Base-by-base conservation (phyloP, 176 grass and related monocot genomes). In the Melocanna baccifera region DNA sequence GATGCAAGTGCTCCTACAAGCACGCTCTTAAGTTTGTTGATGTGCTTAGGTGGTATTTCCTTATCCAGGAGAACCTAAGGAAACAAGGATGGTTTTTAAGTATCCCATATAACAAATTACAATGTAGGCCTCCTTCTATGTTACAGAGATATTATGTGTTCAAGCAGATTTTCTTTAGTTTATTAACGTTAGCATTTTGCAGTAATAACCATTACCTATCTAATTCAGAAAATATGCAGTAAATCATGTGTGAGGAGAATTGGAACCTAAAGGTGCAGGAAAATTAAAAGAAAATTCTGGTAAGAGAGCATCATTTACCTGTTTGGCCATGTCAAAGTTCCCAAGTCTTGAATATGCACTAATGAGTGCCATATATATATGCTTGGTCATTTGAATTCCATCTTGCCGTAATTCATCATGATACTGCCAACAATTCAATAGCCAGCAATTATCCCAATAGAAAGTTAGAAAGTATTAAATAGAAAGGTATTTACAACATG, bases 251-350 rank as follows among this genome's bases (percentile, higher is more conserved):
- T 55, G 46, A 84, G 25, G 12, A 83, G 22, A 85, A 68, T 19
- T 78, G 71, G 63, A 47, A 85, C 34, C 36, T 55, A 29, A 86
- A 85, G 43, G 59, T 16, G 61, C 59, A 73, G 43, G 14, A 82
- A 79, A 79, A 83, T 80, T 71, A 62, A 43, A 22, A 85, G 46
- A 78, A 41, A 42, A 81, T 8, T 89, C 25, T 78, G 16, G 34
- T 82, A 20, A 90, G 81, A 7, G 30, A 73, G 65, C 47, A 92
- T 39, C 66, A 69, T 69, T 75, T 98, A 98, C 95, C 93, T 98
- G 70, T 87, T 95, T 95, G 62, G 92, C 96, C 91, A 91, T 93
- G 72, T 98, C 87, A 75, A 93, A 98, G 41, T 90, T 87, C 63
- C 91, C 89, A 87, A 89, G 88, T 76, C 94, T 95, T 90, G 89